Base-by-base conservation (phyloP, 2,329 filamentous ascomycete species). In the Zarea fungicola region DNA sequence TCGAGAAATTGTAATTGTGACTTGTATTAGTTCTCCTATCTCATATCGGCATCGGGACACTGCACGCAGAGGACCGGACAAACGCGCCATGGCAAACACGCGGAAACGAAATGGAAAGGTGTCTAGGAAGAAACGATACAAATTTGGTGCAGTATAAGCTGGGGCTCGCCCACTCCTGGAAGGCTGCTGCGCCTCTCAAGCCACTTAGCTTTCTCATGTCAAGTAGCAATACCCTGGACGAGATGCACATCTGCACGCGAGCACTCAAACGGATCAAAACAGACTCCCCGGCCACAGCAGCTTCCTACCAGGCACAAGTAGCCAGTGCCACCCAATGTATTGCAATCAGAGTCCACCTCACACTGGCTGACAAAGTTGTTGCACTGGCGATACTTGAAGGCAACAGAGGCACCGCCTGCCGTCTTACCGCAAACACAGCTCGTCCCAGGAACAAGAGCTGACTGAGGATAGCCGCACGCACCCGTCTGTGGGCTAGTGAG, bases 191-290 rank as follows among this genome's bases (percentile, higher is more conserved):
- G 10, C 14, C 11, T 18, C 37, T 5, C 21, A 16, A 23, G 18
- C 5, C 35, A 18, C 16, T 11, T n/a, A 8, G 5, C 37, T 42
- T 14, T 36, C 6, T 25, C 29, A 28, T 2, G 19, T 13, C n/a
- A 21, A 18, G 32, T 4, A 10, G 31, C 48, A 42, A 51, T 49
- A 45, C 55, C 55, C 40, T 50, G 56, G 14, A 66, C 54, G 53
- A 68, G 39, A 26, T 40, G 48, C 6, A 61, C 64, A 2, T 62
- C 63, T 28, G 62, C 61, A 50, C 65, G 61, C 3, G 65, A 65
- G 50, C 65, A 68, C 49, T 62, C 61, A 50, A 61, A 66, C 6
- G 63, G 62, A 56, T 68, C 62, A 50, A 68, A 58, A 43, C 65
- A 68, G 5, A 68, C 63, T 3, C 65, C 65, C 1, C 54, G 52